These are phyloP conservation scores for Chrysosporium queenslandicum DNA, from an alignment of 2,329 filamentous ascomycete genomes.

Conservation along the genomic window DNA sequence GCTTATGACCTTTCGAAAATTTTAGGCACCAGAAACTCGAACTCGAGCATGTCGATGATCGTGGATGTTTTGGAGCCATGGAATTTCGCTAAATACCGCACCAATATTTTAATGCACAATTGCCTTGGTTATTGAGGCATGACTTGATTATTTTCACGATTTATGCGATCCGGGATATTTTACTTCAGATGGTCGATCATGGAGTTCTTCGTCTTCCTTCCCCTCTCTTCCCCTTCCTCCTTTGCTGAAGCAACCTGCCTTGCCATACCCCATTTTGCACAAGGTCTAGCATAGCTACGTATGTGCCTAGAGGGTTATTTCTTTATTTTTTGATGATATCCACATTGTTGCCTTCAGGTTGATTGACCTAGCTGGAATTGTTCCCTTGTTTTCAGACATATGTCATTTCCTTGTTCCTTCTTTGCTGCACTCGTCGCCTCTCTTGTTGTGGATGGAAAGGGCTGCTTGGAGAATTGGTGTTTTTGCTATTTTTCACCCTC, in stretches of 20 bases:
- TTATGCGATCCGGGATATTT: neutral
- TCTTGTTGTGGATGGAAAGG: neutral
- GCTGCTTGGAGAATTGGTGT: constrained; percentile 3
- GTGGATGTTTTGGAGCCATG: constrained; percentile 71
- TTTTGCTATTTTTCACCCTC: neutral
- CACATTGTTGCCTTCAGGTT: constrained; percentile 1
- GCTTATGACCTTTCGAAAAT: constrained; percentile 5
- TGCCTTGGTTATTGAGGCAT: neutral
- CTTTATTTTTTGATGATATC: constrained; percentile 6
- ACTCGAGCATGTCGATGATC: constrained; percentile 75
- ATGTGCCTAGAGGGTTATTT: neutral
- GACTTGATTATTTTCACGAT: neutral
- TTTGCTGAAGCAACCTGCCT: neutral
- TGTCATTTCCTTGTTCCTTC: neutral
- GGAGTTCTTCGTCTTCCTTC: neutral
- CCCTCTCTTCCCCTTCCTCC: neutral
- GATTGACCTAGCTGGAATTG: neutral
- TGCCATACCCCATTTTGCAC: neutral
- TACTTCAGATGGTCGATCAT: neutral
- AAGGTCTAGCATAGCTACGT: neutral
- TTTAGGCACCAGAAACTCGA: constrained; percentile 86
- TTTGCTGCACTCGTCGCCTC: neutral
- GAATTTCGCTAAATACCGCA: constrained; percentile 60
- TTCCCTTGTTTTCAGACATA: too few relatives aligned
- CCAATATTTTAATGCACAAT: neutral